Evolutionary conservation across 2,329 filamentous ascomycete species (phyloP).

Genomic region (Thelonectria discophora): DNA sequence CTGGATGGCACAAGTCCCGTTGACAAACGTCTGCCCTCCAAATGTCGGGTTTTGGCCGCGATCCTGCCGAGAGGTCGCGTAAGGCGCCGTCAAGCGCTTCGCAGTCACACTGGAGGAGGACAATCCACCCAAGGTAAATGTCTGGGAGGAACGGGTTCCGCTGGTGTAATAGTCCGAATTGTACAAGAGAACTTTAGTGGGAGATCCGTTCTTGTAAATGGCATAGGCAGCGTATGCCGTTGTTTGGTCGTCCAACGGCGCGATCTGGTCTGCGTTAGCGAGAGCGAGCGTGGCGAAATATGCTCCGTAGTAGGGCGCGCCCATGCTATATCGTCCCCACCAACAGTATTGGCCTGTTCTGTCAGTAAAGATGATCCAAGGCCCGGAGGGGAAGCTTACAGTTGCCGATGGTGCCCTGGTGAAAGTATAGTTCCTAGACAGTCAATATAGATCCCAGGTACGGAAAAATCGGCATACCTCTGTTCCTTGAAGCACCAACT

Average conservation of each 20-base stretch:
- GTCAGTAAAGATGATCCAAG: background rate
- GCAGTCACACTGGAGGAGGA: constrained; percentile 47
- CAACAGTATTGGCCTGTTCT: constrained; percentile 54
- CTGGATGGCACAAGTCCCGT: constrained; percentile 29
- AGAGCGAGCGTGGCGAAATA: constrained; percentile 57
- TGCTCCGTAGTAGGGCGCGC: constrained; percentile 62
- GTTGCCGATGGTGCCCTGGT: constrained; percentile 61
- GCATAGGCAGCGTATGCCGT: constrained; percentile 57
- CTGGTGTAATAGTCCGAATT: constrained; percentile 55
- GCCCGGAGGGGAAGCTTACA: constrained; percentile 46
- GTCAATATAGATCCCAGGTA: background rate
- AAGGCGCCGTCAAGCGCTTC: constrained; percentile 45
- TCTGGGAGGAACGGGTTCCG: constrained; percentile 45
- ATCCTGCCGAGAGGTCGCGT: constrained; percentile 30
- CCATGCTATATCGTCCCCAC: constrained; percentile 59
- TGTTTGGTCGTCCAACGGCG: constrained; percentile 55
- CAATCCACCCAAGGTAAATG: constrained; percentile 55
- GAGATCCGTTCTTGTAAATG: constrained; percentile 50
- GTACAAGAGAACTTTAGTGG: constrained; percentile 53
- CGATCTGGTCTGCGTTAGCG: constrained; percentile 53
- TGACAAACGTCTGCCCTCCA: constrained; percentile 29
- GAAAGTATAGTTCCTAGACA: constrained; percentile 53
- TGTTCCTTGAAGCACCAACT: constrained; percentile 42
- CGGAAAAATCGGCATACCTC: constrained; percentile 9
- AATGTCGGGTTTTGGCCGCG: constrained; percentile 29